Evolutionary conservation across 148 eudicot species (phyloP).

Genomic region (Persicaria maculosa): DNA sequence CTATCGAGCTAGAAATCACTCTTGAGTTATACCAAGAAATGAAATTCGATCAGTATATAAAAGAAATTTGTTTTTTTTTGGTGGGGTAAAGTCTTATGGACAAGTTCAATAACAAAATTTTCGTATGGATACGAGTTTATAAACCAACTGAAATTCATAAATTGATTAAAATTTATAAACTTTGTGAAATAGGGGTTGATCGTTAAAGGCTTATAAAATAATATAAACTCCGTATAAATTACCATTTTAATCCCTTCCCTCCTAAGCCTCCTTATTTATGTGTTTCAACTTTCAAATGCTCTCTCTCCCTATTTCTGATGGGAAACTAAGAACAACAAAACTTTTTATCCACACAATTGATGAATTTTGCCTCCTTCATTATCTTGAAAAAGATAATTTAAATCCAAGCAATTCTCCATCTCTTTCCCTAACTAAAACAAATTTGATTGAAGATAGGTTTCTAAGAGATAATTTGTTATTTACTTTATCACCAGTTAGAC

Average conservation of each 20-base stretch:
- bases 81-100: no score
- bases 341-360: background rate
- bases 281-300: background rate
- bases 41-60: no score
- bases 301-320: background rate
- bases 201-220: no score
- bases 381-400: background rate
- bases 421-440: background rate
- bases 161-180: no score
- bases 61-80: no score
- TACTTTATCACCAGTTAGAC: background rate
- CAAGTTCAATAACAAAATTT: no score
- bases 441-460: background rate
- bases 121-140: no score
- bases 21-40: no score
- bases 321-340: background rate
- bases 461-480: background rate
- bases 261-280: background rate
- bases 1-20: no score
- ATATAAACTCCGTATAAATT: background rate
- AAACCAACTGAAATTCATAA: no score
- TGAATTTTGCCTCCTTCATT: background rate
- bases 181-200: no score
- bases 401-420: slow-evolving; percentile 5
- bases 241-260: background rate